Base-by-base conservation (phyloP, 2,329 filamentous ascomycete species). In the Beauveria sp. region DNA sequence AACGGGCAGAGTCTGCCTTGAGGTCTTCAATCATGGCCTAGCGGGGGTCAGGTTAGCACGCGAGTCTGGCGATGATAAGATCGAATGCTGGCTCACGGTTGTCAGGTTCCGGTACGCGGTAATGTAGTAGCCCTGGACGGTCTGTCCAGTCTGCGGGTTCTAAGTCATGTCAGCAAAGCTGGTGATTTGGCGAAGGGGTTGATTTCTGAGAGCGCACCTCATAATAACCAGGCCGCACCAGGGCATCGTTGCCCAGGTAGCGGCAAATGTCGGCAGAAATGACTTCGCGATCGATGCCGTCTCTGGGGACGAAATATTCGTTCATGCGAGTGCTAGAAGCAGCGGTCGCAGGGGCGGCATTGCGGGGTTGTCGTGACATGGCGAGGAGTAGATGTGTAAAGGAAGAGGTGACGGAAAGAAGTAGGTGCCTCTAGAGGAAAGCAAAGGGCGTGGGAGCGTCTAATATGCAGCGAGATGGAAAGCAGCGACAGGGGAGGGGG, bases 201-300 rank as follows among this genome's bases (percentile, higher is more conserved):
- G 20, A 31, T 16, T 49, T 28, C 31, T 18, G 24, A 66, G 67
- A 68, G 73, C 80, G 68, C 82, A 91, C 88, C 82, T 89, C 85
- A 75, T 89, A 88, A 68, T 83, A 85, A 69, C 87, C 88, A 63
- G 88, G 89, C 71, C 87, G 87, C 71, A 91, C 89, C 69, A 90
- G 82, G 67, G 89, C 89, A 79, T 93, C 89, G 74, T 91, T 91
- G 70, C 89, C 89, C 68, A 93, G 82, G 73, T 91, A 93, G 72
- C 89, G 88, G 79, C 89, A 92, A 67, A 93, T 91, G 73, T 93
- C 89, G 72, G 88, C 87, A 65, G 90, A 90, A 75, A 93, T 91
- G 69, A 93, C 89, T 75, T 93, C 89, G 69, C 89, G 86, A 73
- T 90, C 88, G 75, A 93, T 93, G 72, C 89, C 89, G 74, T 91